phyloP scores from a whole-genome alignment of 495 filamentous ascomycete genomes.

The Darksidea phi region DNA sequence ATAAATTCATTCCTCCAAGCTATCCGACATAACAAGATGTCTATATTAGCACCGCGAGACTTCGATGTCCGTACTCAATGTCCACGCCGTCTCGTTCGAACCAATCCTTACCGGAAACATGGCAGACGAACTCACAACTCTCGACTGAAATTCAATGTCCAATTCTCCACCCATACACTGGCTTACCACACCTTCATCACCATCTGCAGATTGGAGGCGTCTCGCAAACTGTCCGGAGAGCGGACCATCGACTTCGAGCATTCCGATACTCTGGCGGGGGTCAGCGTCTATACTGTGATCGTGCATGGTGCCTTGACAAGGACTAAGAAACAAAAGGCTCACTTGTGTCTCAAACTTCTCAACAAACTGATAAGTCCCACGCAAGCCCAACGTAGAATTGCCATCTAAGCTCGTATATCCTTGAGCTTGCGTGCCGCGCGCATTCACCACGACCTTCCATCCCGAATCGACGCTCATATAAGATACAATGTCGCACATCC shows the following conservation, averaged over 20 bases:
- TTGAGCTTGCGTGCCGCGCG: slow-evolving; percentile 10
- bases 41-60: slow-evolving; percentile 9
- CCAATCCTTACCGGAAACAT: background rate
- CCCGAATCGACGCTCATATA: slow-evolving; percentile 5
- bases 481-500: slow-evolving; percentile 22
- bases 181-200: slow-evolving; percentile 14
- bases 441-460: slow-evolving; percentile 20
- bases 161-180: slow-evolving; percentile 18
- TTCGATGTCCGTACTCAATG: slow-evolving; percentile 17
- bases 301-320: slow-evolving; percentile 8
- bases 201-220: slow-evolving; percentile 12
- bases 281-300: background rate
- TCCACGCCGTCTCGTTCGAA: slow-evolving; percentile 14
- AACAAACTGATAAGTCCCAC: slow-evolving; percentile 18
- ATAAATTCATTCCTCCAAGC: too few relatives aligned
- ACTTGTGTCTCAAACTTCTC: slow-evolving; percentile 18
- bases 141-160: slow-evolving; percentile 23
- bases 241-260: slow-evolving; percentile 20
- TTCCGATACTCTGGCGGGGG: slow-evolving; percentile 17
- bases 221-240: slow-evolving; percentile 15
- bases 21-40: too few relatives aligned
- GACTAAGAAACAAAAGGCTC: background rate
- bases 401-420: slow-evolving; percentile 2
- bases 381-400: slow-evolving; percentile 18
- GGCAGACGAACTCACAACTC: slow-evolving; percentile 4